phyloP scores from a whole-genome alignment of 331 rosid genomes.

The Phaseolus coccineus region DNA sequence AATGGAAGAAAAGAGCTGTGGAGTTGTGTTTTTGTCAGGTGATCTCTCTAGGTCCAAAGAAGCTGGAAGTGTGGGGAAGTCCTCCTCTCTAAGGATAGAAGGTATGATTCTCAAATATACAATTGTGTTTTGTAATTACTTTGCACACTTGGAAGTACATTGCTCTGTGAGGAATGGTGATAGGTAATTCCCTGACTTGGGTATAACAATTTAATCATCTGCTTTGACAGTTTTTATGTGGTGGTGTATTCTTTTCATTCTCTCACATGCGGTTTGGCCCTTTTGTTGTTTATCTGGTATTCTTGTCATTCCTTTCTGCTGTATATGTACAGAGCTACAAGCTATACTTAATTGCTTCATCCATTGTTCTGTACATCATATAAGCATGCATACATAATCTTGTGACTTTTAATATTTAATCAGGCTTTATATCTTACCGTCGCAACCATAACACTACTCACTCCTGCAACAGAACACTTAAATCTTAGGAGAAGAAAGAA shows the following conservation, averaged over 20 bases:
- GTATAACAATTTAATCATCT: conserved; percentile 19
- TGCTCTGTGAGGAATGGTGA: conserved; percentile 13
- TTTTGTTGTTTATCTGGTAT: conserved; percentile 17
- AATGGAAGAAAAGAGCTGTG: conserved; percentile 57
- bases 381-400: conserved; percentile 4
- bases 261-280: conserved; percentile 7
- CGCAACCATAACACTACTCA: conserved; percentile 14
- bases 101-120: conserved; percentile 54
- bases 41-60: conserved; percentile 47
- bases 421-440: not conserved
- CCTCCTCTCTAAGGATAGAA: conserved; percentile 55
- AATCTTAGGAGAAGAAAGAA: conserved; percentile 66
- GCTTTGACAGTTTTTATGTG: conserved; percentile 21
- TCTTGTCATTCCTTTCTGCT: conserved; percentile 27
- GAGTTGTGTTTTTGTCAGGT: conserved; percentile 52
- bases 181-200: not conserved
- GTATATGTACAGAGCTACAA: conserved; percentile 25
- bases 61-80: conserved; percentile 39
- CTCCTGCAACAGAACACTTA: conserved; percentile 55
- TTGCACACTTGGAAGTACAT: conserved; percentile 27
- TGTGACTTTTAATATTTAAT: not conserved
- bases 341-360: conserved; percentile 7
- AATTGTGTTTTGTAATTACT: conserved; percentile 34
- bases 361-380: not conserved
- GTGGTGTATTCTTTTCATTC: conserved; percentile 5